A percentile compares a stretch with the other conserved stretches of the same genome.
phyloP scores from a whole-genome alignment of 2,329 filamentous ascomycete genomes.

The Akanthomyces muscarius region DNA sequence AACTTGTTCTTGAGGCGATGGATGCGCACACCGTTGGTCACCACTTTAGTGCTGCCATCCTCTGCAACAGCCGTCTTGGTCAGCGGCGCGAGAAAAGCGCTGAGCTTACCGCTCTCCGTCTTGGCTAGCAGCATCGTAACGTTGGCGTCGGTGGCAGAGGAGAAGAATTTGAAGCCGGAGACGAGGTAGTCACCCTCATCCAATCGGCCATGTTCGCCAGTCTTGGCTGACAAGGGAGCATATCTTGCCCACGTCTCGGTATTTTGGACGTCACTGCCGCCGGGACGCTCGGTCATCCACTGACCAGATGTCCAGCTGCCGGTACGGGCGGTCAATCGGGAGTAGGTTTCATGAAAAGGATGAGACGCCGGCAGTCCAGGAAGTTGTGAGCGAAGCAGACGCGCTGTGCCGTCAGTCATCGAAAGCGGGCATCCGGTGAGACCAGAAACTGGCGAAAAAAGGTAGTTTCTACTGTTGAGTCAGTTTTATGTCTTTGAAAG shows the following conservation, averaged over 20 bases:
- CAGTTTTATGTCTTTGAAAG: not conserved
- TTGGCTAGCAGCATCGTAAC: constrained; percentile 19
- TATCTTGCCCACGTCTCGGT: constrained; percentile 19
- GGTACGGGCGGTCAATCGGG: constrained; percentile 8
- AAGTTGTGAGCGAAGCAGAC: constrained; percentile 12
- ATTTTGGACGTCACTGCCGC: constrained; percentile 20
- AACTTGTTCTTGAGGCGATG: constrained; percentile 20
- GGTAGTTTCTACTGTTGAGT: constrained; percentile 11
- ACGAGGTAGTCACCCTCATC: constrained; percentile 20
- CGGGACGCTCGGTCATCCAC: constrained; percentile 20
- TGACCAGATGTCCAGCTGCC: constrained; percentile 19
- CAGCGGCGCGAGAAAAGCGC: constrained; percentile 18
- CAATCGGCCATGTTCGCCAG: constrained; percentile 2
- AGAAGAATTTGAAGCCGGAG: constrained; percentile 21
- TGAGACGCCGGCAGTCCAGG: constrained; percentile 12
- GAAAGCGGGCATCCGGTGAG: constrained; percentile 19
- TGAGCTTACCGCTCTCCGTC: constrained; percentile 18
- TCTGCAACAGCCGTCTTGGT: constrained; percentile 3
- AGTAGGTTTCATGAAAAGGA: constrained; percentile 17
- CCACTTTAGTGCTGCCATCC: constrained; percentile 9
- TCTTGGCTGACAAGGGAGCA: not conserved
- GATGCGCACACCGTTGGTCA: constrained; percentile 19
- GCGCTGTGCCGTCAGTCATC: constrained; percentile 19
- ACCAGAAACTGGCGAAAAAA: constrained; percentile 14
- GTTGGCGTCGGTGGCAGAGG: constrained; percentile 19